These are phyloP conservation scores for Claviceps paspali DNA, from an alignment of 2,329 filamentous ascomycete genomes.

Conservation along the genomic window DNA sequence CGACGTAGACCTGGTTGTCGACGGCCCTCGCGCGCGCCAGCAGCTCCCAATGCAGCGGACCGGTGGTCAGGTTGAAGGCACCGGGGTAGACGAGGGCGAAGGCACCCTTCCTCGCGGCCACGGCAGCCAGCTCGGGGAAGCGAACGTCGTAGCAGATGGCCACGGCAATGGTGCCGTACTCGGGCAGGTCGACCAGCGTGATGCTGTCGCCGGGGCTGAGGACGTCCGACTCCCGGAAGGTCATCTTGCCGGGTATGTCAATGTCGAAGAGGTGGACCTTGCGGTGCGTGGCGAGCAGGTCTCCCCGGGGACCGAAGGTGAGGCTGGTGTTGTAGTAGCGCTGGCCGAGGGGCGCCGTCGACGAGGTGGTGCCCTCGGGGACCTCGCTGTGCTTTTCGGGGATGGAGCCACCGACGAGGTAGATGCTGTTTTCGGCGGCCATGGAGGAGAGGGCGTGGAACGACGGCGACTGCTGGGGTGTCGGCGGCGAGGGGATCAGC, in stretches of 20 bases:
- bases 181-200: slow-evolving; percentile 73
- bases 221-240: slow-evolving; percentile 80
- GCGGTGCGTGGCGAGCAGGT: slow-evolving; percentile 73
- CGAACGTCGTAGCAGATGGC: slow-evolving; percentile 97
- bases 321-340: slow-evolving; percentile 88
- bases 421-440: slow-evolving; percentile 63
- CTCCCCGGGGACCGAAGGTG: slow-evolving; percentile 62
- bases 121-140: slow-evolving; percentile 84
- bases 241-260: slow-evolving; percentile 88
- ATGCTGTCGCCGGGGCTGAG: slow-evolving; percentile 72
- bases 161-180: slow-evolving; percentile 73
- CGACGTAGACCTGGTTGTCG: slow-evolving; percentile 92
- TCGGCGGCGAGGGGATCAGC: slow-evolving; percentile 61
- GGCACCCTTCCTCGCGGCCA: slow-evolving; percentile 71
- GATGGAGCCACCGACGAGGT: slow-evolving; percentile 82
- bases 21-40: slow-evolving; percentile 69
- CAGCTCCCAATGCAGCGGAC: slow-evolving; percentile 80
- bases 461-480: slow-evolving; percentile 56
- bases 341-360: too few relatives aligned
- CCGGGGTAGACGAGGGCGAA: slow-evolving; percentile 87
- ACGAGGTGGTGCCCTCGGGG: slow-evolving; percentile 17
- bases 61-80: slow-evolving; percentile 93
- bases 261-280: slow-evolving; percentile 98
- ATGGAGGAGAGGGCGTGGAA: slow-evolving; percentile 73
- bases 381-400: slow-evolving; percentile 45